A percentile compares a stretch with the other conserved stretches of the same genome.
phyloP scores from a whole-genome alignment of 768 basidiomycete genomes.

The Boletus fagicola region DNA sequence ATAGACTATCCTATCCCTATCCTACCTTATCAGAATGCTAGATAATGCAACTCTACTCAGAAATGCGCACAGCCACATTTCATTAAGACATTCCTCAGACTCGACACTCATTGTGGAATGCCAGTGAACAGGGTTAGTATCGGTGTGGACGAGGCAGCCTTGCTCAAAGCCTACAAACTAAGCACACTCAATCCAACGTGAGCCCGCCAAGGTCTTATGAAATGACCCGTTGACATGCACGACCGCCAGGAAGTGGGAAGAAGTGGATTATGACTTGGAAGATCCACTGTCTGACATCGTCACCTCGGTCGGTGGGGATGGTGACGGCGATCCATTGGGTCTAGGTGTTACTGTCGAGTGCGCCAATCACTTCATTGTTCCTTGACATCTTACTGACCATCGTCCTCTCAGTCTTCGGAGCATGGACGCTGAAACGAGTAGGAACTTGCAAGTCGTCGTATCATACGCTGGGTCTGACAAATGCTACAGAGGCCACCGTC shows the following conservation, averaged over 20 bases:
- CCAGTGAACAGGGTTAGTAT: conserved; percentile 55
- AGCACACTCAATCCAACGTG: conserved; percentile 76
- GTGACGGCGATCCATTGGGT: conserved; percentile 76
- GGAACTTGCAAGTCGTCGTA: conserved; percentile 16
- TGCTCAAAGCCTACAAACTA: conserved; percentile 88
- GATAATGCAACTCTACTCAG: conserved; percentile 2
- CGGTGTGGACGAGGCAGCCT: conserved; percentile 72
- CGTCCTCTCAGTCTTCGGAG: conserved; percentile 49
- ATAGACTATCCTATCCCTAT: conserved; percentile 11
- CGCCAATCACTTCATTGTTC: conserved; percentile 19
- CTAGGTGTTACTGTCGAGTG: conserved; percentile 65
- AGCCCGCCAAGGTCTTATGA: conserved; percentile 7
- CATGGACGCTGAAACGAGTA: conserved; percentile 77
- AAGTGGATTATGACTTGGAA: conserved; percentile 80
- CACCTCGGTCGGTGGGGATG: conserved; percentile 55
- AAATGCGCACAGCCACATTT: conserved; percentile 18
- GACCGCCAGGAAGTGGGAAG: conserved; percentile 75
- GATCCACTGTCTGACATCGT: conserved; percentile 71
- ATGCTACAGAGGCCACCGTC: conserved; percentile 65
- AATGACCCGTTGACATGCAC: conserved; percentile 6
- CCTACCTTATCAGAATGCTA: too few species aligned
- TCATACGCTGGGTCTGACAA: conserved; percentile 9
- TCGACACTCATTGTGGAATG: conserved; percentile 11
- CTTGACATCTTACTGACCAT: conserved; percentile 1
- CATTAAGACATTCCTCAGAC: neutral